phyloP scores from a whole-genome alignment of 2,329 filamentous ascomycete species.

The Pseudogymnoascus sp. region DNA sequence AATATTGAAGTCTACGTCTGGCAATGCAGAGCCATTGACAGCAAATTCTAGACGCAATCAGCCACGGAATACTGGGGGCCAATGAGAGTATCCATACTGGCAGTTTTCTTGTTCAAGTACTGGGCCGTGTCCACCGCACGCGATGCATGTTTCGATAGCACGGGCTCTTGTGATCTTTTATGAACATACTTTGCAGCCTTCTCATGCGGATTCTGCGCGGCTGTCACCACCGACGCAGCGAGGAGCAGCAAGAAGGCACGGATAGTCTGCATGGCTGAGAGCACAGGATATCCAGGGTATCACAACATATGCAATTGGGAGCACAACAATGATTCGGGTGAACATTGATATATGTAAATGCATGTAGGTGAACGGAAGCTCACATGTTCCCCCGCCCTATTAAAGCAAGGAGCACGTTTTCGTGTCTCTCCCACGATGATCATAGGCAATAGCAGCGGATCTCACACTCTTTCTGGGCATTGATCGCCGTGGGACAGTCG shows the following conservation, averaged over 20 bases:
- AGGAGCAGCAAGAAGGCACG: conserved; percentile 10
- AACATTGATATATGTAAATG: background rate
- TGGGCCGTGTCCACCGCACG: conserved; percentile 12
- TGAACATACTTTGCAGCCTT: conserved; percentile 15
- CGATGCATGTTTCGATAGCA: conserved; percentile 12
- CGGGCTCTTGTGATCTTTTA: conserved; percentile 9
- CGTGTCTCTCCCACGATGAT: background rate
- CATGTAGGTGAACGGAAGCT: background rate
- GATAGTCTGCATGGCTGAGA: background rate
- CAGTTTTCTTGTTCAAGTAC: conserved; percentile 16
- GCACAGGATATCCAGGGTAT: background rate
- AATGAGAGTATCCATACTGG: conserved; percentile 10
- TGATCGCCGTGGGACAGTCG: background rate
- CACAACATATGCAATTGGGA: background rate
- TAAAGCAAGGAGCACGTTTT: background rate
- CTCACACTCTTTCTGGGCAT: background rate
- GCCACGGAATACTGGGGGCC: background rate
- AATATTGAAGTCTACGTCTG: conserved; percentile 24
- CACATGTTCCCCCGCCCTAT: background rate
- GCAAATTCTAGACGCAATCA: conserved; percentile 18
- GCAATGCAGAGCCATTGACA: conserved; percentile 23
- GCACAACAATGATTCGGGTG: background rate
- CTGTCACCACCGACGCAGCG: conserved; percentile 25
- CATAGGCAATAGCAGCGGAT: background rate
- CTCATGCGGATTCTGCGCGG: conserved; percentile 23